Percentiles rank a stretch among this genome's conserved stretches.
phyloP scores from a whole-genome alignment of 2,329 filamentous ascomycete species.

The Amesomyces nigricolor region DNA sequence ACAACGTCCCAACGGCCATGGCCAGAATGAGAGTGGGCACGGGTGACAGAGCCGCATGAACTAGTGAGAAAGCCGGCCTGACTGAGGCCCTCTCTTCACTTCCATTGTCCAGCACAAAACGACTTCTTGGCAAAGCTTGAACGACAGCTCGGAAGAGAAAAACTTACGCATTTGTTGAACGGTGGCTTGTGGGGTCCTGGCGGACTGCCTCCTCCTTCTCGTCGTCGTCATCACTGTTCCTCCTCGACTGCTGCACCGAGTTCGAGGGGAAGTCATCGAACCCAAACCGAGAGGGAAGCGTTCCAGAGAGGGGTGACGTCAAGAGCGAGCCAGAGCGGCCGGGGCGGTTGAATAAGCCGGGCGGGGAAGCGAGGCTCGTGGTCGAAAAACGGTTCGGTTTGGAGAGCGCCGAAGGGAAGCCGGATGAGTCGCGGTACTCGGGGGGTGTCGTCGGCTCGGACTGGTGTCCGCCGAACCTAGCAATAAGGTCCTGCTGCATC shows the following conservation, averaged over 20 bases:
- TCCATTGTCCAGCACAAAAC: background rate
- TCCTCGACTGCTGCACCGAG: conserved; percentile 78
- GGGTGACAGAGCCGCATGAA: background rate
- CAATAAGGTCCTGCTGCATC: conserved; percentile 70
- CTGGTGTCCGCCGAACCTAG: conserved; percentile 63
- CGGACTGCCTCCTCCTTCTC: conserved; percentile 73
- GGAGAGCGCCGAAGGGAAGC: conserved; percentile 74
- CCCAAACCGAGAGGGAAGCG: conserved; percentile 53
- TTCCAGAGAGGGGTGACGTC: conserved; percentile 66
- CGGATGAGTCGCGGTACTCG: conserved; percentile 73
- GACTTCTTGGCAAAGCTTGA: background rate
- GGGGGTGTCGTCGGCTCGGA: conserved; percentile 96
- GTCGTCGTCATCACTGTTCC: conserved; percentile 87
- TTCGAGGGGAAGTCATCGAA: conserved; percentile 69
- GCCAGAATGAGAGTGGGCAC: background rate
- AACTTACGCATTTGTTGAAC: conserved; percentile 75
- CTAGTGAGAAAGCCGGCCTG: background rate
- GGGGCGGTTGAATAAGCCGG: conserved; percentile 66
- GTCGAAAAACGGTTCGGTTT: conserved; percentile 84
- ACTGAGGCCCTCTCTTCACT: background rate
- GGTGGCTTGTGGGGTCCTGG: conserved; percentile 64
- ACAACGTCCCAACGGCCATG: background rate
- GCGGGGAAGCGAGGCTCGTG: conserved; percentile 78
- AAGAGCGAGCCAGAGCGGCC: conserved; percentile 73
- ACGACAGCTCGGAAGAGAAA: background rate